A percentile compares a stretch with the other conserved stretches of the same genome.
Conservation (phyloP, 345 rosid species). For the Pugionium dolabratum region DNA sequence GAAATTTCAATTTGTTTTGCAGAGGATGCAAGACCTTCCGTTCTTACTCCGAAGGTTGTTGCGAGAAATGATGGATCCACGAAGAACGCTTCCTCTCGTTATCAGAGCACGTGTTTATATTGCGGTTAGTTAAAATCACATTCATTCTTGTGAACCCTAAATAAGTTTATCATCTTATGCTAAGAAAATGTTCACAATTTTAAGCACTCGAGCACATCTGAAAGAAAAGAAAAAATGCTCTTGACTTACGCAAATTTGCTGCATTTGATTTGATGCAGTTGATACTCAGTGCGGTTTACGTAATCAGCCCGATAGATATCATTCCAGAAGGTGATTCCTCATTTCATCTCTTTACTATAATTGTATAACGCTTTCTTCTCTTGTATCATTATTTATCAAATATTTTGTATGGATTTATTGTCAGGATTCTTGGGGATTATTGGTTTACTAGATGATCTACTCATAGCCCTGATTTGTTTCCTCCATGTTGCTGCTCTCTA, state of each 20-base stretch:
- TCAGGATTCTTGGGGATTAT: conserved; percentile 67
- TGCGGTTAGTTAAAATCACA: conserved; percentile 53
- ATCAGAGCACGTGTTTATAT: conserved; percentile 76
- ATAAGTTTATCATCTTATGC: neutral
- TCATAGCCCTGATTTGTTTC: conserved; percentile 58
- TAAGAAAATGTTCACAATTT: neutral
- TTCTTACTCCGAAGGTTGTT: conserved; percentile 75
- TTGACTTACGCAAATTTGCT: conserved; percentile 6
- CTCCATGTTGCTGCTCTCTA: conserved; percentile 81
- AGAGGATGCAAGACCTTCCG: conserved; percentile 95
- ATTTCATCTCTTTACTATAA: conserved; percentile 1
- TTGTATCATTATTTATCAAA: neutral
- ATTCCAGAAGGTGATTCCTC: conserved; percentile 75
- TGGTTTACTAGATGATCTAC: conserved; percentile 74
- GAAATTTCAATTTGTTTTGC: conserved; percentile 11
- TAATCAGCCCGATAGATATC: conserved; percentile 72
- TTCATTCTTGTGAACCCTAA: conserved; percentile 2
- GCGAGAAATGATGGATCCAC: conserved; percentile 77
- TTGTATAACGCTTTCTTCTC: neutral
- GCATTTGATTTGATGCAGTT: conserved; percentile 46
- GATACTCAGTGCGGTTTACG: conserved; percentile 61
- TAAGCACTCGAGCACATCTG: neutral
- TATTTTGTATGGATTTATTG: conserved; percentile 11
- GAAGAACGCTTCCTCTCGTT: conserved; percentile 83
- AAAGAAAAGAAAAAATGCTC: neutral